Evolutionary conservation across 1,284 basidiomycete species (phyloP), one percentile per base, ranked within the genome.

Genomic region (Trametes pubescens): DNA sequence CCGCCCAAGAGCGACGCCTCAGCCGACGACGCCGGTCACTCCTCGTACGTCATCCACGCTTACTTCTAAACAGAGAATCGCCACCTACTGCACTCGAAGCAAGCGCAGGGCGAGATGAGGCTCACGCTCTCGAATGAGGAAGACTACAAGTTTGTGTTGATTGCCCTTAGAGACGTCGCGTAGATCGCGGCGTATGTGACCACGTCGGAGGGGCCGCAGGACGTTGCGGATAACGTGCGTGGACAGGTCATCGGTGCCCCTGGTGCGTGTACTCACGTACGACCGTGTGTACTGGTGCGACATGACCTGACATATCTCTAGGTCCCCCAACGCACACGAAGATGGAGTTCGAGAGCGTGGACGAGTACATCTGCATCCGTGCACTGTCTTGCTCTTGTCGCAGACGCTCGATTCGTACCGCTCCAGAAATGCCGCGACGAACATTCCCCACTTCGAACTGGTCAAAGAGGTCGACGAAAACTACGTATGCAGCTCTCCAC

Each of bases 51-150:
- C 35, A 68, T 72, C 43, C 69, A 69, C 26, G 69, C 68, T 0
- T 67, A 68, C 10, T 70, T 70, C 62, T 71, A 71, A 44, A 61
- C 66, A 14, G 69, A 73, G 65, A 71, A 70, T n/a, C n/a, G n/a
- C 60, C 62, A 71, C 21, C 64, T 73, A n/a, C 63, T 71, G 14
- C 71, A 71, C 61, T 66, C 64, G 49, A 71, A 73, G 62, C 65
- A 72, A 44, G 72, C 67, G 22, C 68, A 69, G 57, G 65, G 69
- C 38, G 65, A 67, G 57, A 65, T 66, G 2, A 66, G 64, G 52
- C 62, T 71, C 1, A 68, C 62, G 11, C 56, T 72, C 13, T 68
- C 69, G 3, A 69, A 71, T 35, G 68, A 66, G 58, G 57, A 62
- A 11, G 60, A 65, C 43, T 62, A 68, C 57, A 68, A 69, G 59